Conservation (phyloP, 73 alveolate genomes). For the Paramecium sexaurelia region DNA sequence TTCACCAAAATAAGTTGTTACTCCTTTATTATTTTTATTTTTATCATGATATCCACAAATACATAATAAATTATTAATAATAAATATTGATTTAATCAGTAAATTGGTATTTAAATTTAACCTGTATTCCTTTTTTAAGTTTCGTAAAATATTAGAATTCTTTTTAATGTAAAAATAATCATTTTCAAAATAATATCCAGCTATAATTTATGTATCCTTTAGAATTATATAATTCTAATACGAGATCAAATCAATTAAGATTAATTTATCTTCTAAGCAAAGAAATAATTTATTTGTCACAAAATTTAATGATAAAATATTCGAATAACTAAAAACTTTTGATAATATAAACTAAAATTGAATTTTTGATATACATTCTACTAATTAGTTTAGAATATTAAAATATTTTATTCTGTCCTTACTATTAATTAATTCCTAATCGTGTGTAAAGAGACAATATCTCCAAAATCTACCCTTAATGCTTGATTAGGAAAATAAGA, state of each 20-base stretch:
- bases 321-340: background rate
- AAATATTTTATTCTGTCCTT: background rate
- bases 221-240: background rate
- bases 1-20: background rate
- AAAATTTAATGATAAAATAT: background rate
- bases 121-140: background rate
- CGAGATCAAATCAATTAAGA: background rate
- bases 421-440: background rate
- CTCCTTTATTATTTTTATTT: background rate
- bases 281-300: background rate
- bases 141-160: background rate
- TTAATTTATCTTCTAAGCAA: background rate
- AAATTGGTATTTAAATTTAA: background rate
- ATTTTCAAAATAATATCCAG: background rate
- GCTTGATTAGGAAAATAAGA: background rate
- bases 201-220: background rate
- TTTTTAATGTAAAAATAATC: background rate
- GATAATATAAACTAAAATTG: background rate
- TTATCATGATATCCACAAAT: background rate
- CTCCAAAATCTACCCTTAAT: background rate
- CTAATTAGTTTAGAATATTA: background rate
- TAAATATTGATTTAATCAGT: background rate
- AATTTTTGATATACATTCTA: background rate
- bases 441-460: background rate
- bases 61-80: background rate